Percentiles rank a stretch among this genome's conserved stretches.
Evolutionary conservation across 192 early-diverging fungal genomes (phyloP).

Genomic region (Oehlia diaphana): DNA sequence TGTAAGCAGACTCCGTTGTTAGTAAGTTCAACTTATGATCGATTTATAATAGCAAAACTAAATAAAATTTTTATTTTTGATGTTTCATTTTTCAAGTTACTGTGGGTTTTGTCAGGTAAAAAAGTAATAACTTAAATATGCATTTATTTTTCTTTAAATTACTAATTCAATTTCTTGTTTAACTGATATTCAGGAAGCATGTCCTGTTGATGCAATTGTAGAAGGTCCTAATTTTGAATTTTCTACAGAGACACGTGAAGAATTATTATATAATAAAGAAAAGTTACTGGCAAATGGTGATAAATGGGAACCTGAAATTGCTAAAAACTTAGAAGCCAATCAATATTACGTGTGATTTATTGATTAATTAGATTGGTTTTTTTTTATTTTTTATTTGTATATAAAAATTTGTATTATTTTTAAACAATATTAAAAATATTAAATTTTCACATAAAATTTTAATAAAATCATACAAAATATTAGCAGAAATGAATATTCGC

Average conservation of each 20-base stretch:
- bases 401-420: neutral
- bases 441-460: neutral
- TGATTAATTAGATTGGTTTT: too few relatives aligned
- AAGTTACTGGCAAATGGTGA: slow-evolving; percentile 96
- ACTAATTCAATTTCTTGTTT: neutral
- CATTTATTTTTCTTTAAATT: neutral
- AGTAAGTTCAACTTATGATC: too few relatives aligned
- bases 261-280: slow-evolving; percentile 97
- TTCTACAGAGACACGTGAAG: slow-evolving; percentile 95
- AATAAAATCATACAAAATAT: slow-evolving; percentile 1
- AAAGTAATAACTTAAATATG: slow-evolving; percentile 1
- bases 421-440: too few relatives aligned
- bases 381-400: neutral
- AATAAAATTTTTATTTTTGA: neutral
- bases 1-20: slow-evolving; percentile 28
- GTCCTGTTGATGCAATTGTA: slow-evolving; percentile 97
- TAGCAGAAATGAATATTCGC: slow-evolving; percentile 90
- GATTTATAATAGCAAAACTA: neutral
- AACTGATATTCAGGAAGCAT: slow-evolving; percentile 64
- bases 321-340: slow-evolving; percentile 63
- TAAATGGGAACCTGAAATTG: slow-evolving; percentile 95
- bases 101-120: slow-evolving; percentile 91
- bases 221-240: slow-evolving; percentile 97
- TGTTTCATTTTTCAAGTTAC: slow-evolving; percentile 58
- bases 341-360: slow-evolving; percentile 23